Conservation (phyloP, 2,329 filamentous ascomycete genomes). For the Intubia oerlemansii region DNA sequence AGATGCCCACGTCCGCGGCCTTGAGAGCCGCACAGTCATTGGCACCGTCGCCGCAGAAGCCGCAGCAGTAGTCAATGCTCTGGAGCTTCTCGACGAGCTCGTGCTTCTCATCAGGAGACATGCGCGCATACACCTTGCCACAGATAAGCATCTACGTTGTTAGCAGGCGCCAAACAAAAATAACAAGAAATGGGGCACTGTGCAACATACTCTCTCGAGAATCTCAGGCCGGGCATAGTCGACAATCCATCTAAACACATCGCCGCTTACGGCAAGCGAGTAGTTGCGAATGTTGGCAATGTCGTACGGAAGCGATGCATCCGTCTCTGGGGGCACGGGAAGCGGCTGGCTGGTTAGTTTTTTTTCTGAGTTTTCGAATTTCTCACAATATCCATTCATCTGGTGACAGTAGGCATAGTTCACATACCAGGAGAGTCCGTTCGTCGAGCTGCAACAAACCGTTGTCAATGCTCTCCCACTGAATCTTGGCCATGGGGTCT, state of each 20-base stretch:
- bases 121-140: conserved; percentile 87
- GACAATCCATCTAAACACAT: conserved; percentile 91
- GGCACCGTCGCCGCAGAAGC: conserved; percentile 92
- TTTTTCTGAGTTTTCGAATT: too few relatives aligned
- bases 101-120: conserved; percentile 98
- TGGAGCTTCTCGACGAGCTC: conserved; percentile 95
- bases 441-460: conserved; percentile 56
- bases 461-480: conserved; percentile 94
- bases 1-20: conserved; percentile 92
- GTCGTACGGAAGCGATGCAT: conserved; percentile 71
- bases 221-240: conserved; percentile 73
- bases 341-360: conserved; percentile 22
- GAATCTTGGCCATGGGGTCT: conserved; percentile 50
- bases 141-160: conserved; percentile 67
- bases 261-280: conserved; percentile 72
- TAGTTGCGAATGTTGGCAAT: conserved; percentile 68
- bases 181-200: not conserved
- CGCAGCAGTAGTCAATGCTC: conserved; percentile 82
- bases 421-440: conserved; percentile 44
- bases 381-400: too few relatives aligned
- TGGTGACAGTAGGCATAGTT: not conserved
- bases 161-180: not conserved
- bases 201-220: conserved; percentile 38
- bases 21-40: conserved; percentile 96
- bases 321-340: conserved; percentile 40